A percentile compares a stretch with the other conserved stretches of the same genome.
These are phyloP conservation scores for Aphanomyces euteiches DNA, from an alignment of 352 stramenopile genomes.

Conservation along the genomic window DNA sequence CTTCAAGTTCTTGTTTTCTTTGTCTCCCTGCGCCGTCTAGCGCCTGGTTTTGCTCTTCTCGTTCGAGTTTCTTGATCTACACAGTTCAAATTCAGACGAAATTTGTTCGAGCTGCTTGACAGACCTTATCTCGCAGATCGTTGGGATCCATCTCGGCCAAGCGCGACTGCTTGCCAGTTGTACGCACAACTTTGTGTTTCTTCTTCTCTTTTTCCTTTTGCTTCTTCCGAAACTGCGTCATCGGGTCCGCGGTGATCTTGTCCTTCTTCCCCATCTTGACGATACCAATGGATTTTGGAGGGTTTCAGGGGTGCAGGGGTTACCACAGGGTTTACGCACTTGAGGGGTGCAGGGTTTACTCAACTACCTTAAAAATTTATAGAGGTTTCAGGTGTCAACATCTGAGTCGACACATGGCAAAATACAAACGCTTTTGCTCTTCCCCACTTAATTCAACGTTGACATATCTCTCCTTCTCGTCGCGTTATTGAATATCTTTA, in stretches of 20 bases:
- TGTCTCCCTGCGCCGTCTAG: conserved; percentile 19
- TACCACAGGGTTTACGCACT: too few species aligned
- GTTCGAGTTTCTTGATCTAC: conserved; percentile 25
- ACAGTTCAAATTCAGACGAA: neutral
- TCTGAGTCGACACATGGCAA: too few species aligned
- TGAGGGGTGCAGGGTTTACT: too few species aligned
- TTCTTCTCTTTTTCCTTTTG: conserved; percentile 31
- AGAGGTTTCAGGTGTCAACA: too few species aligned
- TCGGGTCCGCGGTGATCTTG: conserved; percentile 17
- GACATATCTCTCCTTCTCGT: too few species aligned
- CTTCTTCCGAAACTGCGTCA: conserved; percentile 24
- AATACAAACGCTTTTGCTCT: too few species aligned
- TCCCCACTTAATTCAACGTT: too few species aligned
- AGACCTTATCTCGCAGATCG: conserved; percentile 22
- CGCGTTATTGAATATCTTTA: too few species aligned
- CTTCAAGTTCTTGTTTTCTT: conserved; percentile 29
- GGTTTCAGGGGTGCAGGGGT: too few species aligned
- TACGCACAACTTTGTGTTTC: conserved; percentile 12
- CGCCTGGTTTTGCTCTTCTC: conserved; percentile 15
- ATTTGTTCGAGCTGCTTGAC: neutral
- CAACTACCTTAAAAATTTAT: too few species aligned
- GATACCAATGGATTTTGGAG: too few species aligned
- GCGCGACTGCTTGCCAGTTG: conserved; percentile 12
- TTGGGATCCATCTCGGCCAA: neutral
- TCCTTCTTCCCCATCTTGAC: conserved; percentile 23